Base-by-base conservation (phyloP, 257 asterid genomes). In the Nicotiana obtusifolia region DNA sequence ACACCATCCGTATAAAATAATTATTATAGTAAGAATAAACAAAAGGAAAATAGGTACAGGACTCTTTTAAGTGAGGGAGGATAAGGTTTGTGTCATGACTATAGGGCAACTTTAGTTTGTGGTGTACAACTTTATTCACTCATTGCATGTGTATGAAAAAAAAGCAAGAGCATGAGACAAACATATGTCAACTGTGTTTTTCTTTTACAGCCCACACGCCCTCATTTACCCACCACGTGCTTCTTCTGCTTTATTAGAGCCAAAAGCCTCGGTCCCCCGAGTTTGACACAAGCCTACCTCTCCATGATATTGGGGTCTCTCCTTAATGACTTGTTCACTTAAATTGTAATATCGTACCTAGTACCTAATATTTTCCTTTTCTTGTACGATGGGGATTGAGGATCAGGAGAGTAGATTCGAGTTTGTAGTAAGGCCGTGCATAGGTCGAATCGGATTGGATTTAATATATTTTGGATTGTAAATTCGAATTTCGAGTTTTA, bases 131-230 rank as follows among this genome's bases (percentile, higher is more conserved):
- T 24, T 26, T 82, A 61, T 64, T 20, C 77, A 35, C 26, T 47
- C 41, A 73, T 11, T 47, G 6, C 24, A 73, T 73, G 61, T 73
- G 78, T 47, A 47, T 7, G 20, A 26, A 44, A 64, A 62, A 60
- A 26, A 19, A 4, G 47, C 2, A 11, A 57, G 54, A 26, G 30
- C 89, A 87, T 88, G 87, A 65, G 84, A 24, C 49, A 0, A 30
- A 53, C 90, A 85, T 90, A 76, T 7, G 41, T 31, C 80, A 79
- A 81, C 80, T 33, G 83, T 73, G 60, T 81, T 82, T 64, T 65
- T 53, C 87, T 33, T 86, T 75, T 37, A 61, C 81, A 24, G 22
- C 3, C 64, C 91, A 86, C 91, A 83, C 89, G 84, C 86, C 61
- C n/a, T 30, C 85, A 52, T n/a, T 81, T 79, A 67, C 79, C 77